These are phyloP conservation scores for Ophiocordyceps australis DNA, from an alignment of 2,329 filamentous ascomycete genomes.

Conservation along the genomic window DNA sequence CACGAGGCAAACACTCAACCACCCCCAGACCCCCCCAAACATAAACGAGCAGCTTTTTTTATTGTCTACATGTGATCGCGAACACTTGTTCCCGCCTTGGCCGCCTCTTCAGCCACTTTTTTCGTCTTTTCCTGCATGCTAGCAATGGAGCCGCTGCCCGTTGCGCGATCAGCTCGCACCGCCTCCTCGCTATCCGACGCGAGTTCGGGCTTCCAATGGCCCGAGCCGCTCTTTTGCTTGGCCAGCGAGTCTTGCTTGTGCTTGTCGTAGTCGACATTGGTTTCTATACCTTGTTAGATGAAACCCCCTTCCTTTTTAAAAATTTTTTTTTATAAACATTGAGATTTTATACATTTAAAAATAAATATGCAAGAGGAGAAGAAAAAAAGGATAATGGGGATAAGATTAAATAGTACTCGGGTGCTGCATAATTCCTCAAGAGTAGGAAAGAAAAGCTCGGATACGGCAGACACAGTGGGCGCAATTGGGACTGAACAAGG, in stretches of 20 bases:
- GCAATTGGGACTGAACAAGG: too few relatives aligned
- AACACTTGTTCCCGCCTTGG: constrained; percentile 29
- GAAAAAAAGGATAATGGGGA: not conserved
- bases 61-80: constrained; percentile 21
- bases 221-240: constrained; percentile 53
- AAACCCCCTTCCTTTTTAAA: too few relatives aligned
- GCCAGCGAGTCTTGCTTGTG: constrained; percentile 42
- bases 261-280: constrained; percentile 26
- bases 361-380: too few relatives aligned
- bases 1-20: too few relatives aligned
- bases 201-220: constrained; percentile 60
- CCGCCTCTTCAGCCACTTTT: constrained; percentile 24
- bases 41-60: too few relatives aligned
- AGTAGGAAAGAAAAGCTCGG: constrained; percentile 4
- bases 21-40: too few relatives aligned
- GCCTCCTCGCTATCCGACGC: constrained; percentile 66
- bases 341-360: too few relatives aligned
- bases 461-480: too few relatives aligned
- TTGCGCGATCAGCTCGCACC: constrained; percentile 45
- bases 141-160: constrained; percentile 21
- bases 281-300: constrained; percentile 8
- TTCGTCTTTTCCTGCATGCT: constrained; percentile 42
- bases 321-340: too few relatives aligned
- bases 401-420: too few relatives aligned
- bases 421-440: too few relatives aligned